These are phyloP conservation scores for Orbilia blumenaviensis DNA, from an alignment of 2,329 filamentous ascomycete species.

Conservation along the genomic window DNA sequence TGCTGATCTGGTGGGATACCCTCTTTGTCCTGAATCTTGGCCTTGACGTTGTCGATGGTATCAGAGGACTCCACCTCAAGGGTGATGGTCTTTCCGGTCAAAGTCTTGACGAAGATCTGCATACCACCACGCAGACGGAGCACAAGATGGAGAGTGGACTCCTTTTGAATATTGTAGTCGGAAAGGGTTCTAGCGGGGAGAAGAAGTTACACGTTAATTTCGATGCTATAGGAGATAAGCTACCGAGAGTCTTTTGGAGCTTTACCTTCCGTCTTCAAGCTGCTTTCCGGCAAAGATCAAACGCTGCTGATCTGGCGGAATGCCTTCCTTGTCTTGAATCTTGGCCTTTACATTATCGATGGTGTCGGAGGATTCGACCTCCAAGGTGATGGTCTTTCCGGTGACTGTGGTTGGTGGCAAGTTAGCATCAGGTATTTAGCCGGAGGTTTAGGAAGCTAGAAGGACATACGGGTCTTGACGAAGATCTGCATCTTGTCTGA, in stretches of 20 bases:
- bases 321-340: slow-evolving; percentile 65
- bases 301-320: slow-evolving; percentile 71
- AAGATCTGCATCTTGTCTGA: slow-evolving; percentile 58
- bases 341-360: slow-evolving; percentile 99
- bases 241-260: slow-evolving; percentile 60
- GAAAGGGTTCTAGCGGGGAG: slow-evolving; percentile 74
- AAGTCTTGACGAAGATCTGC: slow-evolving; percentile 85
- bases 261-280: slow-evolving; percentile 77
- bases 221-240: slow-evolving; percentile 68
- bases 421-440: background rate
- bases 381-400: slow-evolving; percentile 99
- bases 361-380: slow-evolving; percentile 99
- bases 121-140: slow-evolving; percentile 83
- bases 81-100: slow-evolving; percentile 78
- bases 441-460: background rate
- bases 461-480: slow-evolving; percentile 58
- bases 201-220: slow-evolving; percentile 66
- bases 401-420: slow-evolving; percentile 67
- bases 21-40: slow-evolving; percentile 97
- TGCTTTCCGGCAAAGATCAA: slow-evolving; percentile 76
- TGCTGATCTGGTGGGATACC: slow-evolving; percentile 96
- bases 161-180: slow-evolving; percentile 98
- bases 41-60: slow-evolving; percentile 96
- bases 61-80: slow-evolving; percentile 69
- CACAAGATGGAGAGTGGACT: slow-evolving; percentile 81